Conservation (phyloP, 495 filamentous ascomycete species). For the Xylaria grammica region DNA sequence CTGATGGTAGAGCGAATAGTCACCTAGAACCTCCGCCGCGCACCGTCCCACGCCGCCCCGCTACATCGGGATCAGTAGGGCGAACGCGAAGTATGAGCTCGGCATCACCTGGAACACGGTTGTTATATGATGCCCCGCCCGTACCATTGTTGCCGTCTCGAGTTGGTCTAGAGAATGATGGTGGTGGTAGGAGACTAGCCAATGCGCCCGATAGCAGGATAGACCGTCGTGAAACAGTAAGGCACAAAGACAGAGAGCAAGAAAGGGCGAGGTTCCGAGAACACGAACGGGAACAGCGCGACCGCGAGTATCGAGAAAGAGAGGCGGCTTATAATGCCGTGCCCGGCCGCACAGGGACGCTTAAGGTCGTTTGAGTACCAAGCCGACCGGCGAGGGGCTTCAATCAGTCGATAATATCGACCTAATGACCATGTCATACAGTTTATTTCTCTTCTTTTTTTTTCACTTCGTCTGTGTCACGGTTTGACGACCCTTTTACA, state of each 20-base stretch:
- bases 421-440: background rate
- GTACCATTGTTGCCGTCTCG: conserved; percentile 26
- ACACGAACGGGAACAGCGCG: conserved; percentile 31
- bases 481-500: background rate
- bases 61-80: conserved; percentile 19
- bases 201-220: conserved; percentile 7
- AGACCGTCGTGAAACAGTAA: conserved; percentile 8
- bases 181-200: background rate
- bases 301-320: conserved; percentile 33
- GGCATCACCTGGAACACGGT: conserved; percentile 25
- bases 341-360: conserved; percentile 35
- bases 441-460: background rate
- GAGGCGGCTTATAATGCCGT: conserved; percentile 35
- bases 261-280: conserved; percentile 24
- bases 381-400: background rate
- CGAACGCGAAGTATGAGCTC: conserved; percentile 37
- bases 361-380: conserved; percentile 35
- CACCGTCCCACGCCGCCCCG: conserved; percentile 27
- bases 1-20: conserved; percentile 4
- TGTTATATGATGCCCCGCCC: conserved; percentile 25
- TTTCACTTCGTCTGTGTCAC: background rate
- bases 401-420: background rate
- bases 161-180: background rate
- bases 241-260: conserved; percentile 19
- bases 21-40: conserved; percentile 28